Evolutionary conservation across 2,329 filamentous ascomycete species (phyloP).

Genomic region (Fusarium sp.): DNA sequence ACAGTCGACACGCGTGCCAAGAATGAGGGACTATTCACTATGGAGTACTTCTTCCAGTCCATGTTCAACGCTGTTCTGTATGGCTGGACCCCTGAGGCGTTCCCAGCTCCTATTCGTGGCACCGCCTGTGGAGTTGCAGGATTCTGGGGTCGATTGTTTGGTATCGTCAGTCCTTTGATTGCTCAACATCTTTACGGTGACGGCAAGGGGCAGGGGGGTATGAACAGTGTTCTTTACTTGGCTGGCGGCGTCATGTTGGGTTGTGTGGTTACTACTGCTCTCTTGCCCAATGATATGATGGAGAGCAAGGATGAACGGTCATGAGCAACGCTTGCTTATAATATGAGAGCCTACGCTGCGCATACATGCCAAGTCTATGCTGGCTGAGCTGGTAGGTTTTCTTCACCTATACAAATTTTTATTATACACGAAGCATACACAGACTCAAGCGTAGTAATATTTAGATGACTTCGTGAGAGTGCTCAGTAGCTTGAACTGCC

Average conservation of each 20-base stretch:
- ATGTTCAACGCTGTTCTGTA: constrained; percentile 56
- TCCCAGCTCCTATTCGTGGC: constrained; percentile 67
- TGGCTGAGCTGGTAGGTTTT: too few relatives aligned
- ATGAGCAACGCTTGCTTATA: not conserved
- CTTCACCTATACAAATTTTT: too few relatives aligned
- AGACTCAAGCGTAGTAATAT: too few relatives aligned
- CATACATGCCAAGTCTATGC: too few relatives aligned
- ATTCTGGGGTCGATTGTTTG: constrained; percentile 70
- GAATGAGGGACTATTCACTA: constrained; percentile 56
- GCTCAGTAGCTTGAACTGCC: too few relatives aligned
- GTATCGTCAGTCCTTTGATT: constrained; percentile 69
- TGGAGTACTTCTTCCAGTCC: constrained; percentile 62
- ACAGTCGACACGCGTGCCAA: constrained; percentile 55
- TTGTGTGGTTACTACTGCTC: constrained; percentile 64
- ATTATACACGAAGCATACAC: too few relatives aligned
- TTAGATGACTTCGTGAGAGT: too few relatives aligned
- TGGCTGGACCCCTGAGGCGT: constrained; percentile 68
- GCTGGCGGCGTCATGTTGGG: constrained; percentile 68
- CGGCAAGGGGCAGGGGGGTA: constrained; percentile 51
- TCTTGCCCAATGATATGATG: constrained; percentile 60
- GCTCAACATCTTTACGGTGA: constrained; percentile 60
- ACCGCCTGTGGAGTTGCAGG: constrained; percentile 69
- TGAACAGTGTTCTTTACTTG: constrained; percentile 67
- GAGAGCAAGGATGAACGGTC: constrained; percentile 52
- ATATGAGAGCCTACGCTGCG: too few relatives aligned